Evolutionary conservation across 1,139 yeast species (phyloP).

Genomic region (Suhomyces coccinellae): DNA sequence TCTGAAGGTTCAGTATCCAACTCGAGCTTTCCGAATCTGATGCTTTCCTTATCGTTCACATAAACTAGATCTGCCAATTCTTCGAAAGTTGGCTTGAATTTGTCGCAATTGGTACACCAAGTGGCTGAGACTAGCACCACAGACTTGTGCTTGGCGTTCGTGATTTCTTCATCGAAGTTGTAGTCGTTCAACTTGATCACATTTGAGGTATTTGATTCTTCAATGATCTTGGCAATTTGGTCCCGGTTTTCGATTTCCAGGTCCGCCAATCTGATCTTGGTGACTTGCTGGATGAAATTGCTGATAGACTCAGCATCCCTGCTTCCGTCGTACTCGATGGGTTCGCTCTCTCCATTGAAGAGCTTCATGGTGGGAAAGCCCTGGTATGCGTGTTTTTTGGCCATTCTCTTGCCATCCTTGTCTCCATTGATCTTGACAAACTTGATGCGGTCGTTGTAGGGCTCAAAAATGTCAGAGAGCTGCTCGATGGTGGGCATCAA

Average conservation of each 20-base stretch:
- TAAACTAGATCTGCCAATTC: constrained; percentile 35
- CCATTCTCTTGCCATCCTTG: constrained; percentile 53
- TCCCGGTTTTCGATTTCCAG: constrained; percentile 7
- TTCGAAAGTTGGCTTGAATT: constrained; percentile 31
- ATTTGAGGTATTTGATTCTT: constrained; percentile 15
- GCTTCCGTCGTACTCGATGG: constrained; percentile 49
- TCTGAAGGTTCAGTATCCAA: constrained; percentile 47
- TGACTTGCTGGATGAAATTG: constrained; percentile 46
- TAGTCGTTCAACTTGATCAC: constrained; percentile 34
- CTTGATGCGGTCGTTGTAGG: constrained; percentile 44
- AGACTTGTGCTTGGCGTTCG: constrained; percentile 21
- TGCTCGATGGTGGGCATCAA: constrained; percentile 65
- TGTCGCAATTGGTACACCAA: constrained; percentile 34
- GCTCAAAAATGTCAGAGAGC: constrained; percentile 52
- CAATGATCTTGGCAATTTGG: constrained; percentile 4
- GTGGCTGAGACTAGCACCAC: constrained; percentile 43
- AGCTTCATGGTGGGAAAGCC: constrained; percentile 69
- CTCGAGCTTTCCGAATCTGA: constrained; percentile 51
- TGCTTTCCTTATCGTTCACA: constrained; percentile 26
- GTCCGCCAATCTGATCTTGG: constrained; percentile 25
- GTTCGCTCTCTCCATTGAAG: constrained; percentile 52
- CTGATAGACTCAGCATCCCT: constrained; percentile 48
- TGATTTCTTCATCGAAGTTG: constrained; percentile 34
- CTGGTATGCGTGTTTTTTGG: constrained; percentile 53
- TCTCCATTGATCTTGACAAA: constrained; percentile 71